Evolutionary conservation across 768 basidiomycete genomes (phyloP).

Genomic region (Tephrocybe sp.): DNA sequence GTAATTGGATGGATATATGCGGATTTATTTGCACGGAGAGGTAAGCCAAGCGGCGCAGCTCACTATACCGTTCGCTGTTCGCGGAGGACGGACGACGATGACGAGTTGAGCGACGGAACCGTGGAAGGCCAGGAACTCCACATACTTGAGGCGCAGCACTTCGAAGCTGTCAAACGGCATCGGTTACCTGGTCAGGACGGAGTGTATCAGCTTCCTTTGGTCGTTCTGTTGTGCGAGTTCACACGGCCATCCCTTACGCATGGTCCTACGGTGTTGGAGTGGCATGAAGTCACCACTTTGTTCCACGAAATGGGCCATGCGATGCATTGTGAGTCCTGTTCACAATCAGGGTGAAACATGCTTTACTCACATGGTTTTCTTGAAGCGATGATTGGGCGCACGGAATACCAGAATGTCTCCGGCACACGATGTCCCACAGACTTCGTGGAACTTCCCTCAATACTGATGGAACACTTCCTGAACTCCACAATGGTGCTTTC

Average conservation of each 20-base stretch:
- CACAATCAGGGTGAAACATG: not conserved
- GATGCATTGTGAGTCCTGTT: slow-evolving; percentile 84
- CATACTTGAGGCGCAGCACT: slow-evolving; percentile 53
- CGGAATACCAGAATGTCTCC: slow-evolving; percentile 96
- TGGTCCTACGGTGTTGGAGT: slow-evolving; percentile 76
- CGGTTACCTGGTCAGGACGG: slow-evolving; percentile 62
- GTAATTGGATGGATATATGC: slow-evolving; percentile 94
- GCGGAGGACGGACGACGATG: slow-evolving; percentile 88
- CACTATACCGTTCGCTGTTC: slow-evolving; percentile 98
- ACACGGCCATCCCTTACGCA: slow-evolving; percentile 55
- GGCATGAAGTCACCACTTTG: slow-evolving; percentile 92
- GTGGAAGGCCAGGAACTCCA: slow-evolving; percentile 37
- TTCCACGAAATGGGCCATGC: slow-evolving; percentile 99
- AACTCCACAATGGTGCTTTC: slow-evolving; percentile 81
- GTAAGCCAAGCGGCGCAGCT: slow-evolving; percentile 90
- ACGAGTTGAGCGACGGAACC: slow-evolving; percentile 63
- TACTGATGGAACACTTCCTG: slow-evolving; percentile 98
- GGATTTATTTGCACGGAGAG: slow-evolving; percentile 82
- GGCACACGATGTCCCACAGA: slow-evolving; percentile 98
- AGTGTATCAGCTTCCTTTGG: slow-evolving; percentile 84
- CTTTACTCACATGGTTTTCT: not conserved
- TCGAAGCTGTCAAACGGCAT: slow-evolving; percentile 64
- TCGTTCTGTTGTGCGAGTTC: slow-evolving; percentile 91
- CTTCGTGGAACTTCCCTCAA: slow-evolving; percentile 96
- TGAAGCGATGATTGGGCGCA: slow-evolving; percentile 95